Base-by-base conservation (phyloP, 2,329 filamentous ascomycete species). In the Chaetothyriales sp. region DNA sequence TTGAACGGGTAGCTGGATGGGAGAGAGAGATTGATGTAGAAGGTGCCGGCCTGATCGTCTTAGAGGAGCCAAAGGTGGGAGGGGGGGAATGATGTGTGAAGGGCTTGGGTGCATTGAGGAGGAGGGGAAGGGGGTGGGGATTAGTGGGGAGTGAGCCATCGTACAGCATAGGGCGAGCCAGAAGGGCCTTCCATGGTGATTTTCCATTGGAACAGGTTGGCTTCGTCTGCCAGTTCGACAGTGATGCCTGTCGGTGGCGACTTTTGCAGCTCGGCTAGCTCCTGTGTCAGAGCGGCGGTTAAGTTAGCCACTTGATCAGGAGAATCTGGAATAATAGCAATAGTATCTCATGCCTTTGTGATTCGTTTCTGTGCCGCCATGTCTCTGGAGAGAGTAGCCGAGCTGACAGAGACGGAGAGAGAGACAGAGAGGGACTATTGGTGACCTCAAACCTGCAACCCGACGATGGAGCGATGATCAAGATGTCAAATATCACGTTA, bases 1-100 rank as follows among this genome's bases (percentile, higher is more conserved):
- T 92, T 92, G 80, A 94, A 95, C 36, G 88, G 88, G 73, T 94
- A 95, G 62, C 87, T 83, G 60, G 73, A 70, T 12, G 88, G 87
- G 9, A 95, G 79, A 43, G 69, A 74, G 59, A 95, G 73, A 55
- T 81, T 69, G 54, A 95, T 70, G 58, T 78, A 78, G 76, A 87
- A 95, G 58, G 70, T 72, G 62, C 88, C 88, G 60, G 80, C 81
- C 73, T 83, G 56, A 39, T 51, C 43, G 32, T 44, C 12, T n/a
- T 15, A 28, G 32, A 49, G 45, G 43, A 48, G 18, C 15, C 32
- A 4, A 42, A 53, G 49, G 46, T 20, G 22, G n/a, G n/a, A n/a
- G 18, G 26, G 43, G 10, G 25, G 20, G 5, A 28, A 46, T 50
- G 20, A 49, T n/a, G n/a, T n/a, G n/a, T n/a, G n/a, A n/a, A n/a